Conservation (phyloP, 352 stramenopile species). For the Phytophthora melonis region DNA sequence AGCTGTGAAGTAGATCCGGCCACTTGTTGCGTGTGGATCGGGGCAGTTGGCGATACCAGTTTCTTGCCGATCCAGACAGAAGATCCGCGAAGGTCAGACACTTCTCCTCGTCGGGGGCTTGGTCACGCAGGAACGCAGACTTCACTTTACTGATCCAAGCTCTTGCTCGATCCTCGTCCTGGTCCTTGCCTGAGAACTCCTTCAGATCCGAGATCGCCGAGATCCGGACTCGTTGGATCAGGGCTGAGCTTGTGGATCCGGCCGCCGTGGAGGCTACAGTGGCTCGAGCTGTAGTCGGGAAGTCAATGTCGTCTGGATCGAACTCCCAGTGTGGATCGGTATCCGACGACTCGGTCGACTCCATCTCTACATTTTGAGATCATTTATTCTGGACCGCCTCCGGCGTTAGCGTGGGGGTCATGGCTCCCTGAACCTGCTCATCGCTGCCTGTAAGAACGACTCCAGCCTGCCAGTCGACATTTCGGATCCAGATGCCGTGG, state of each 20-base stretch:
- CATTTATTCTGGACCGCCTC: background rate
- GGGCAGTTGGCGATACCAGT: conserved; percentile 3
- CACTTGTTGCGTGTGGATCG: background rate
- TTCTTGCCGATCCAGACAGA: background rate
- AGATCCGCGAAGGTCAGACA: conserved; percentile 11
- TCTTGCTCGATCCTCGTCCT: background rate
- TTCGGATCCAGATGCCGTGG: background rate
- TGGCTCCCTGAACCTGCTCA: background rate
- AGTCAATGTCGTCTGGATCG: conserved; percentile 1
- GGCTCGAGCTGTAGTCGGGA: background rate
- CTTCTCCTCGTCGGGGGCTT: background rate
- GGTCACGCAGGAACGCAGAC: background rate
- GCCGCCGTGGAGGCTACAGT: background rate
- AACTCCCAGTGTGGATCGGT: background rate
- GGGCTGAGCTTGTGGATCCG: background rate
- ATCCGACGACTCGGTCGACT: no score
- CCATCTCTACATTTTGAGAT: no score
- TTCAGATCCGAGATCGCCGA: conserved; percentile 13
- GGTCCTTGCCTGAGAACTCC: conserved; percentile 7
- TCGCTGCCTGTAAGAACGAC: background rate
- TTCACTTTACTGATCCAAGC: conserved; percentile 1
- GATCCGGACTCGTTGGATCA: background rate
- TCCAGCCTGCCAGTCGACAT: no score
- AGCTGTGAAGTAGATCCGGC: background rate
- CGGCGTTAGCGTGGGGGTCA: no score